These are phyloP conservation scores for Xanthoconium purpureum DNA, from an alignment of 768 basidiomycete species.

Conservation along the genomic window DNA sequence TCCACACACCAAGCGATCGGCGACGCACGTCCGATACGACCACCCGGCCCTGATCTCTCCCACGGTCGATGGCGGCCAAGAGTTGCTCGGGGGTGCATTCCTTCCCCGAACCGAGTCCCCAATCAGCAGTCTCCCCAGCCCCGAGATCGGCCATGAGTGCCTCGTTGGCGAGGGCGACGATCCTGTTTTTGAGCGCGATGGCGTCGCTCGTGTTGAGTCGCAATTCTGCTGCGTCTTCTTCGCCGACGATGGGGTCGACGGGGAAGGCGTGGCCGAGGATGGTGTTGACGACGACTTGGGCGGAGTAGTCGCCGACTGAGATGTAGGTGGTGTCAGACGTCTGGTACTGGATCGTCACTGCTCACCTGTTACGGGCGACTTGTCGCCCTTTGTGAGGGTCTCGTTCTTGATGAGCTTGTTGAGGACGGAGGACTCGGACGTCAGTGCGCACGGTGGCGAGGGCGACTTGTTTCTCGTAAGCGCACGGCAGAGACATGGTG, in stretches of 20 bases:
- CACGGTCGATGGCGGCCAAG: constrained; percentile 85
- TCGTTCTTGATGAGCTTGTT: constrained; percentile 80
- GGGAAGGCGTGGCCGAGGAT: constrained; percentile 81
- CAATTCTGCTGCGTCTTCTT: constrained; percentile 87
- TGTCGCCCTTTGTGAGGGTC: constrained; percentile 87
- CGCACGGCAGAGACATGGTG: constrained; percentile 53
- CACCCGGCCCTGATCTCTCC: constrained; percentile 72
- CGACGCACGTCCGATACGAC: constrained; percentile 64
- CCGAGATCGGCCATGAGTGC: constrained; percentile 55
- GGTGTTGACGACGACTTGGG: constrained; percentile 86
- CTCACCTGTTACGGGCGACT: constrained; percentile 84
- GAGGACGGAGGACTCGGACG: constrained; percentile 84
- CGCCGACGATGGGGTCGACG: constrained; percentile 84
- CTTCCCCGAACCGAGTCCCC: constrained; percentile 69
- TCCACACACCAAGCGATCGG: background rate
- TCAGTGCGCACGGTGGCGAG: constrained; percentile 83
- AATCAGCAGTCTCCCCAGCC: constrained; percentile 55
- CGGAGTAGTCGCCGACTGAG: constrained; percentile 88
- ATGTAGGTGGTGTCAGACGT: background rate
- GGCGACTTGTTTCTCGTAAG: constrained; percentile 75
- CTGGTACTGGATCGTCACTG: background rate
- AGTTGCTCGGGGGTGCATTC: constrained; percentile 54
- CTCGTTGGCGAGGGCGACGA: constrained; percentile 81
- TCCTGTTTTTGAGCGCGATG: constrained; percentile 52
- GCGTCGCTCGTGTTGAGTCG: constrained; percentile 41